phyloP scores from a whole-genome alignment of 2,329 filamentous ascomycete genomes.

The Trichoderma atrobrunneum region DNA sequence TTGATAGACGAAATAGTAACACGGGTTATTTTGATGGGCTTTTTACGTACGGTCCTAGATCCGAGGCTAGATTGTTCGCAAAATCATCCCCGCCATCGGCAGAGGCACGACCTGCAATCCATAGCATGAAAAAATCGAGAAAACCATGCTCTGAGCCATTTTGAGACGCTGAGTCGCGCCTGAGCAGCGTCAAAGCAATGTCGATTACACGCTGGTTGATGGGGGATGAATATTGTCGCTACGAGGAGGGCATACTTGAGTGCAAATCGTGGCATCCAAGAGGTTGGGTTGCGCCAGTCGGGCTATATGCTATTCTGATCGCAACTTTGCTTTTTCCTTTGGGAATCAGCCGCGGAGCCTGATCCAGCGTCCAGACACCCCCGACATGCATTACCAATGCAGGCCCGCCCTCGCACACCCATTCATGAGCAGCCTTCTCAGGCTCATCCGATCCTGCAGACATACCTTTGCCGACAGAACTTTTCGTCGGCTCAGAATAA shows the following conservation, averaged over 20 bases:
- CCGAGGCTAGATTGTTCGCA: slow-evolving; percentile 24
- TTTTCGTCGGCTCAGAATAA: neutral
- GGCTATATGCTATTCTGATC: neutral
- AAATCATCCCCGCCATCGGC: slow-evolving; percentile 25
- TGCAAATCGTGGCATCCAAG: neutral
- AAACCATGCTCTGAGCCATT: neutral
- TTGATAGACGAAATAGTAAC: neutral
- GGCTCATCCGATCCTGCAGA: neutral
- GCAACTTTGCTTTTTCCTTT: neutral
- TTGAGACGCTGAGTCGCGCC: no score
- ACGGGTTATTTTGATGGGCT: neutral
- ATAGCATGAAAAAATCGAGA: neutral
- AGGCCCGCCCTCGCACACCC: neutral
- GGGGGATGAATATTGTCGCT: neutral
- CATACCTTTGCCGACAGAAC: neutral
- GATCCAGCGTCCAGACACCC: neutral
- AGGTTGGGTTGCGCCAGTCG: neutral
- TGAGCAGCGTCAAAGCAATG: neutral
- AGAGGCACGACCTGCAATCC: neutral
- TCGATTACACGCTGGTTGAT: neutral
- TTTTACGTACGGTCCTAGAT: slow-evolving; percentile 21
- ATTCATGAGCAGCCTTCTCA: neutral
- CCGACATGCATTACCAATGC: neutral
- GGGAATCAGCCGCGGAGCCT: neutral
- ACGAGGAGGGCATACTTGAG: no score